These are phyloP conservation scores for Saxophila tyrrhenica DNA, from an alignment of 495 filamentous ascomycete species.

Conservation along the genomic window DNA sequence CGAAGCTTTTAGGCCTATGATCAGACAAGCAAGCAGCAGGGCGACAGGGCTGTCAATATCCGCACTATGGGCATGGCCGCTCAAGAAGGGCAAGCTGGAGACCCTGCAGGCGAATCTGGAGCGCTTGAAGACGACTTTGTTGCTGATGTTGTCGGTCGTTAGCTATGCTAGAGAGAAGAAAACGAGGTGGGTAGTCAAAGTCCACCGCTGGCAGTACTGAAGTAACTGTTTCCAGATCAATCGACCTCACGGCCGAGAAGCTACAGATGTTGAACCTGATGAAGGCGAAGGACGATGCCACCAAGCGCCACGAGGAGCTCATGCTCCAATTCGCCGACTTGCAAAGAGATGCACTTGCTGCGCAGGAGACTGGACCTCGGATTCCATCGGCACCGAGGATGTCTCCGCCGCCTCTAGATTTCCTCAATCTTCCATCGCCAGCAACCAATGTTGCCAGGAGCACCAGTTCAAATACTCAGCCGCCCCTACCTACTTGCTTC, in stretches of 20 bases:
- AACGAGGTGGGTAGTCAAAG: background rate
- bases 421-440: no score
- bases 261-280: background rate
- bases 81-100: background rate
- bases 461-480: no score
- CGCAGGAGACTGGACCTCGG: no score
- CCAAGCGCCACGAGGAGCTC: background rate
- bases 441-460: no score
- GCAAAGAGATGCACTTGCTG: no score
- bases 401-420: no score
- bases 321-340: no score
- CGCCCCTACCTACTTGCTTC: no score
- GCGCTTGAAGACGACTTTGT: background rate
- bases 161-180: background rate
- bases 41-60: background rate
- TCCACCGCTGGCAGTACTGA: background rate
- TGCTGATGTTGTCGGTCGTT: background rate
- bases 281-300: background rate
- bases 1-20: background rate
- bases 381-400: no score
- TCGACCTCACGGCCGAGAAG: background rate
- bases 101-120: background rate
- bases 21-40: background rate
- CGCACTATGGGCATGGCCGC: background rate
- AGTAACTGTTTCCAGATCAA: background rate